These are phyloP conservation scores for Rhypophila decipiens DNA, from an alignment of 495 filamentous ascomycete species.

Conservation along the genomic window DNA sequence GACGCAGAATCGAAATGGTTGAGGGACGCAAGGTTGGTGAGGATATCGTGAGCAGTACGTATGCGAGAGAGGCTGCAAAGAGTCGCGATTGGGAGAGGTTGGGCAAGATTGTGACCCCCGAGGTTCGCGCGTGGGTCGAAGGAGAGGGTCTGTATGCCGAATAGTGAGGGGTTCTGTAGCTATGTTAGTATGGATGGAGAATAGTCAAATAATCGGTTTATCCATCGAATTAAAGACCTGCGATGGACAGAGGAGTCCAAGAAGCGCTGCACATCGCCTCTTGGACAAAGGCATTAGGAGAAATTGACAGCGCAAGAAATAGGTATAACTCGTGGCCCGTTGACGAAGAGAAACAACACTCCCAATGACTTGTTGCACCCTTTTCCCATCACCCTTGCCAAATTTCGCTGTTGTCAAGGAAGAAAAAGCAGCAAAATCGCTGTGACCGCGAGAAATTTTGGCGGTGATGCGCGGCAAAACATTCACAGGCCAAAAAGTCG, in stretches of 20 bases:
- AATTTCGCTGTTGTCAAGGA: neutral
- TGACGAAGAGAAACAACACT: too few relatives aligned
- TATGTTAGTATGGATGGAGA: too few relatives aligned
- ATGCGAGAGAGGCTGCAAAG: conserved; percentile 58
- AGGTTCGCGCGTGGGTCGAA: conserved; percentile 55
- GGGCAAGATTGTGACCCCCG: conserved; percentile 54
- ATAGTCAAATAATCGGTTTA: neutral
- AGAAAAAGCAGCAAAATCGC: neutral
- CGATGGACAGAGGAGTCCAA: too few relatives aligned
- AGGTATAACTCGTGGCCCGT: too few relatives aligned
- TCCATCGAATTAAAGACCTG: conserved; percentile 4
- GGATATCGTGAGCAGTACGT: conserved; percentile 69
- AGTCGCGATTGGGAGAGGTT: conserved; percentile 49
- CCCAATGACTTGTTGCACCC: neutral
- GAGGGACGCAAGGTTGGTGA: conserved; percentile 49
- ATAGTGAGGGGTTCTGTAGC: too few relatives aligned
- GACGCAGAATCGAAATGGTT: conserved; percentile 60
- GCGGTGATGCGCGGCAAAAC: conserved; percentile 33
- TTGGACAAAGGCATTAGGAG: too few relatives aligned
- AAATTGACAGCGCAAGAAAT: too few relatives aligned
- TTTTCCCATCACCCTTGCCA: neutral
- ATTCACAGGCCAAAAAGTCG: conserved; percentile 4
- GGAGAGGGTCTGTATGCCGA: conserved; percentile 48
- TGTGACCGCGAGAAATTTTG: conserved; percentile 16
- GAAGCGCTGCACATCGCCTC: too few relatives aligned